phyloP scores from a whole-genome alignment of 1,139 yeast genomes.

The Eremothecium cymbalariae region DNA sequence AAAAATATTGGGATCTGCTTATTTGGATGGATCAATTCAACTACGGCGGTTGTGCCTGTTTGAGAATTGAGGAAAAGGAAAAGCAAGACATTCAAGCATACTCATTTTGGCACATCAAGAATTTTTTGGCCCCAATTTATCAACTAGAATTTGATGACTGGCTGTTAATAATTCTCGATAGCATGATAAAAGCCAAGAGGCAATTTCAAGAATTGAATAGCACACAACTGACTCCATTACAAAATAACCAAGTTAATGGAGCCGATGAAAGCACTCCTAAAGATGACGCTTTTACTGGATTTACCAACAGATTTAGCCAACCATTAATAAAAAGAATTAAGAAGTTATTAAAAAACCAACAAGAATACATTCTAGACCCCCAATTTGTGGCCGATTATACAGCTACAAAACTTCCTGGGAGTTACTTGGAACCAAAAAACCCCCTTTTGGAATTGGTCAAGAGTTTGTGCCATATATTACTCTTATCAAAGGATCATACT shows the following conservation, averaged over 20 bases:
- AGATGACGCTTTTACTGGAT: slow-evolving; percentile 36
- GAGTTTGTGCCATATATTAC: slow-evolving; percentile 61
- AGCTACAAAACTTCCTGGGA: slow-evolving; percentile 69
- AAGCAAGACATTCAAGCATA: slow-evolving; percentile 50
- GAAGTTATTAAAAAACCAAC: slow-evolving; percentile 58
- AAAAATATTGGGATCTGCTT: slow-evolving; percentile 80
- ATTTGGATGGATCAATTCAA: slow-evolving; percentile 94
- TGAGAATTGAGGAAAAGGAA: slow-evolving; percentile 49
- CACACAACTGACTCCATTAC: slow-evolving; percentile 59
- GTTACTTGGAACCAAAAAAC: slow-evolving; percentile 50
- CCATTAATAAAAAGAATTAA: slow-evolving; percentile 61
- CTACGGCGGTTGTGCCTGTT: slow-evolving; percentile 75
- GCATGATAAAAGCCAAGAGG: slow-evolving; percentile 52
- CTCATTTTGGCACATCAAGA: slow-evolving; percentile 74
- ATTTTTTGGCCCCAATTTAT: slow-evolving; percentile 64
- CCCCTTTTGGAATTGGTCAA: slow-evolving; percentile 80
- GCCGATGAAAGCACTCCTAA: slow-evolving; percentile 33
- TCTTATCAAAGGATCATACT: slow-evolving; percentile 53
- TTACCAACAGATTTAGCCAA: slow-evolving; percentile 43
- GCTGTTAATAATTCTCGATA: slow-evolving; percentile 68
- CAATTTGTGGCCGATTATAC: slow-evolving; percentile 56
- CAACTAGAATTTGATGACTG: slow-evolving; percentile 84
- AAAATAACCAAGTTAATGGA: slow-evolving; percentile 42
- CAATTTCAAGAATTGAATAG: slow-evolving; percentile 33
- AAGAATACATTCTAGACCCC: slow-evolving; percentile 63